phyloP scores from a whole-genome alignment of 2,329 filamentous ascomycete species.

The Hymenoscyphus occultus region DNA sequence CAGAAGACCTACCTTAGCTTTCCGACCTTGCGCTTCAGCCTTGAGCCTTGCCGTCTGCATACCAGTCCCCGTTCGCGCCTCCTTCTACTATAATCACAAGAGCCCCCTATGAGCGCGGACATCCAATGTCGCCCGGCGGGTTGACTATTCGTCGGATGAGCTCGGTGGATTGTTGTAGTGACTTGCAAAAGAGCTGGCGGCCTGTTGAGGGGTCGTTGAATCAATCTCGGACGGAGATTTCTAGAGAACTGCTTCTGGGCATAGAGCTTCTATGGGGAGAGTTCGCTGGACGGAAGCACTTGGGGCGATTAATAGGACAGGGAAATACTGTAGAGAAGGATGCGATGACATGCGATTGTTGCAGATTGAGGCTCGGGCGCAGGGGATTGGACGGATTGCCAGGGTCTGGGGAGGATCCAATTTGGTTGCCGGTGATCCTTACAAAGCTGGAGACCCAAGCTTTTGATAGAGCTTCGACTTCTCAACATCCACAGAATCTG shows the following conservation, averaged over 20 bases:
- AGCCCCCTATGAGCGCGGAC: conserved; percentile 27
- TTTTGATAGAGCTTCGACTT: not conserved
- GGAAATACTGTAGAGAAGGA: conserved; percentile 20
- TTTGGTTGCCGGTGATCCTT: conserved; percentile 8
- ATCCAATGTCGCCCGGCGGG: conserved; percentile 31
- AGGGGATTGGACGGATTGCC: conserved; percentile 14
- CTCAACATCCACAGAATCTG: not conserved
- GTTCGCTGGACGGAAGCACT: conserved; percentile 17
- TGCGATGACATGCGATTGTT: conserved; percentile 16
- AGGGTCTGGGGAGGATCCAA: conserved; percentile 13
- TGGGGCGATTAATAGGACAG: conserved; percentile 10
- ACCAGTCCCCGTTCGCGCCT: conserved; percentile 37
- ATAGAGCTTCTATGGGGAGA: conserved; percentile 16
- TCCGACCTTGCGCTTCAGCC: conserved; percentile 57
- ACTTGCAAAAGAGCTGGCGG: not conserved
- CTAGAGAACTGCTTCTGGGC: conserved; percentile 9
- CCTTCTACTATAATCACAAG: conserved; percentile 32
- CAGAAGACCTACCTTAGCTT: conserved; percentile 51
- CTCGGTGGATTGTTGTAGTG: not conserved
- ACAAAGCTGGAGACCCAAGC: not conserved
- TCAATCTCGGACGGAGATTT: conserved; percentile 8
- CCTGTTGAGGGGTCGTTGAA: conserved; percentile 2
- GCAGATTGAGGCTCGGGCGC: conserved; percentile 21
- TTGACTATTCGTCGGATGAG: not conserved
- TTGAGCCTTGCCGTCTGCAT: conserved; percentile 52